Evolutionary conservation across 1,139 yeast species (phyloP).

Genomic region (Pichia sp.): DNA sequence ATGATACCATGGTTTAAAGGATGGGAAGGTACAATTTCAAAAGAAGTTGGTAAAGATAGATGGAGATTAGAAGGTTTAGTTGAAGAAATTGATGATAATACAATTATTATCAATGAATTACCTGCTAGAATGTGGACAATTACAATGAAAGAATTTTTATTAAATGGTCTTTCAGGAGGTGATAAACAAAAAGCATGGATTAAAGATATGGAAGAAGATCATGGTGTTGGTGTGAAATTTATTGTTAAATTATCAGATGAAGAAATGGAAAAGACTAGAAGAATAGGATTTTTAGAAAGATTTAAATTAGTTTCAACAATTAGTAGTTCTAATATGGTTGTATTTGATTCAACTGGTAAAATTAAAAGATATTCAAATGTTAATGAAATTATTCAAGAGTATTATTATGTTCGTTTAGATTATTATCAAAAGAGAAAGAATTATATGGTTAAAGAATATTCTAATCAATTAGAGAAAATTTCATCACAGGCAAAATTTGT

Average conservation of each 20-base stretch:
- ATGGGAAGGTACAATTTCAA: constrained; percentile 82
- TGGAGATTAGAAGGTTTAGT: constrained; percentile 74
- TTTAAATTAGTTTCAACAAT: constrained; percentile 71
- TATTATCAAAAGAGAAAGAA: constrained; percentile 91
- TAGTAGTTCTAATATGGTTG: constrained; percentile 84
- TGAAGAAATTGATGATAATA: constrained; percentile 72
- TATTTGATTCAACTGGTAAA: constrained; percentile 89
- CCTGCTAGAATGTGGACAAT: constrained; percentile 94
- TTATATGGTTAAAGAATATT: constrained; percentile 59
- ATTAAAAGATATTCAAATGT: constrained; percentile 75
- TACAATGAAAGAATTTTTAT: constrained; percentile 76
- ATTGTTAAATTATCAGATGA: constrained; percentile 66
- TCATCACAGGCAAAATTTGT: constrained; percentile 87
- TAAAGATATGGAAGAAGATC: constrained; percentile 93
- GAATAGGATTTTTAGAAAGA: constrained; percentile 73
- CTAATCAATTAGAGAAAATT: constrained; percentile 67
- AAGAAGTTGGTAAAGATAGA: constrained; percentile 50
- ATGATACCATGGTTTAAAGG: constrained; percentile 96
- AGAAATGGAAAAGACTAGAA: constrained; percentile 76
- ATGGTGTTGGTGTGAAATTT: constrained; percentile 74
- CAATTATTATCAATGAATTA: constrained; percentile 84
- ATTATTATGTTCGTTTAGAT: constrained; percentile 79
- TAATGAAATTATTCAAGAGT: constrained; percentile 75
- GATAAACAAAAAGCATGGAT: constrained; percentile 79
- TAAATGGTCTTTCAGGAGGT: constrained; percentile 66